Evolutionary conservation across 2,329 filamentous ascomycete species (phyloP), one percentile per base, ranked within the genome.

Genomic region (Paramyrothecium sp.): DNA sequence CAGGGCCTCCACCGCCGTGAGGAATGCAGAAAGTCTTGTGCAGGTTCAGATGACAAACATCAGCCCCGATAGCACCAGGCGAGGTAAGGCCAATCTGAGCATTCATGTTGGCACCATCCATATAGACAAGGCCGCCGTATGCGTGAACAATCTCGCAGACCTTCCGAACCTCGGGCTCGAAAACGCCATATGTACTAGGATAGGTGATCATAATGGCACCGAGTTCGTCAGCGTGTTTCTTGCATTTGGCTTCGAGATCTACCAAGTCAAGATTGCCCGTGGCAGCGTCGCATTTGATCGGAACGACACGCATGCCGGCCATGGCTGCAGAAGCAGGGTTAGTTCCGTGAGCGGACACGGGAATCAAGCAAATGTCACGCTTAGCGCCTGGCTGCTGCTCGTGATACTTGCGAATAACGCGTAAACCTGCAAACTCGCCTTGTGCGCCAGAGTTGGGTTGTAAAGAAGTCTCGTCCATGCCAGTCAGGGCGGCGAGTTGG

Each of bases 21-120:
- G 94, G 94, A 68, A 98, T 98, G 73, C 94, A 98, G 81, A 98
- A 98, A 3, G 94, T 98, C 84, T 98, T 98, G 85, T 98, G 94
- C 47, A 98, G 83, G 76, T 98, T 98, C 59, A 98, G 81, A 78
- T 97, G 94, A 83, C 94, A 98, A 44, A 97, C 93, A 71, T 98
- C 94, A 30, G 94, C 94, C 20, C 94, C 94, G 64, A 98, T 96
- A 73, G 96, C 92, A 44, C 94, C 94, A 2, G 94, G 94, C 1
- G 92, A 96, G 79, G 92, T 97, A 12, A 98, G 84, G 13, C 94
- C 94, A 62, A 98, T 97, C 75, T 98, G 94, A 19, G 94, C 94
- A 71, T 97, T 98, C 92, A 97, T 95, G 79, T 98, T 98, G 63
- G 94, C 94, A 51, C 94, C 94, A 71, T 98, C 94, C 94, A 98